Base-by-base conservation (phyloP, 192 early-diverging fungal genomes). In the Martensiomyces pterosporus region DNA sequence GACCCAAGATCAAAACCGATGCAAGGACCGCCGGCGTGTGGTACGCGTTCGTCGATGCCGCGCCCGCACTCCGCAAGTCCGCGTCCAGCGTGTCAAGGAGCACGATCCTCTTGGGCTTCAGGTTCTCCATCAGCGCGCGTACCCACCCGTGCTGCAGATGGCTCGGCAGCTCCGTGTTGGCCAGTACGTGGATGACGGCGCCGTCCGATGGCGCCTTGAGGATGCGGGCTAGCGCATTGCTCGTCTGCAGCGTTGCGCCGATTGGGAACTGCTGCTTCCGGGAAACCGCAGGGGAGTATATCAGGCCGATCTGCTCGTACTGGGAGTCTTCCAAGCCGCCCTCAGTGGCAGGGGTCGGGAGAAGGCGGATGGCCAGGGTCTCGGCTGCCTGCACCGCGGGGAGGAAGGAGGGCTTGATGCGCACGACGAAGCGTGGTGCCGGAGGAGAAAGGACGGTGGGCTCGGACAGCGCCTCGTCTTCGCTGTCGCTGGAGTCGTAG, bases 401-500 rank as follows among this genome's bases (percentile, higher is more conserved):
- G 14, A n/a, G 15, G 18, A 36, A 25, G 26, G 14, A 9, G 6
- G 56, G 57, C 24, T 35, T 39, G 16, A 61, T 32, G 2, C 69
- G 69, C 10, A 73, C 57, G 3, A 64, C 58, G 19, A 54, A 59
- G 5, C 37, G 10, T 25, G 55, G 39, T 2, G 43, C 10, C 6
- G 39, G 19, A 9, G 24, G 5, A 2, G 26, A 8, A 5, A 5
- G 29, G 29, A 12, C 5, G 29, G 12, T 5, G 6, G 29, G 29
- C 29, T 32, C 22, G 9, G 25, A 13, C n/a, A 39, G 0, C 16
- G 12, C 7, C 8, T 73, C 70, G 34, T 51, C 50, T 22, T 74
- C 70, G 63, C 70, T 74, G 47, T 61, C 63, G 51, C 57, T 64
- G 62, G 38, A 39, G 54, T 66, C 70, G 63, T 66, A 66, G 33